Percentiles rank a stretch among this genome's conserved stretches.
Evolutionary conservation across 1,284 basidiomycete species (phyloP).

Genomic region (Boletellus deceptivus): DNA sequence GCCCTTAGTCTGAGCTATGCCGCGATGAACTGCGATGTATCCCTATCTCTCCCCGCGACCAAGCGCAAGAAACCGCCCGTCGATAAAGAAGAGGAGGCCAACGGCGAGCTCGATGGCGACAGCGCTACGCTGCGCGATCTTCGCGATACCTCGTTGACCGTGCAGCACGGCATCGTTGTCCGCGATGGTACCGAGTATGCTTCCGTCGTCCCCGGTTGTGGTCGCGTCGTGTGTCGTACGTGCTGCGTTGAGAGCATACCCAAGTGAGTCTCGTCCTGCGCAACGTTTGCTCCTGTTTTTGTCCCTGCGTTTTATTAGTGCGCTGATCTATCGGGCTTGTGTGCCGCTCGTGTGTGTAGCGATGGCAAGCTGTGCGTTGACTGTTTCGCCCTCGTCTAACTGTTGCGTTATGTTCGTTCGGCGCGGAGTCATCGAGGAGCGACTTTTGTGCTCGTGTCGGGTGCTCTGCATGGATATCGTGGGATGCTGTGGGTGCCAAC

Average conservation of each 20-base stretch:
- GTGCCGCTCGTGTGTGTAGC: conserved; percentile 6
- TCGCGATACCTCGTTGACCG: not conserved
- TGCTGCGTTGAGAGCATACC: conserved; percentile 30
- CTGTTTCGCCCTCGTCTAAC: conserved; percentile 26
- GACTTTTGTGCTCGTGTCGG: no score
- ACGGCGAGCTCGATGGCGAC: conserved; percentile 8
- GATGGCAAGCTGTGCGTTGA: conserved; percentile 33
- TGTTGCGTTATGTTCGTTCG: no score
- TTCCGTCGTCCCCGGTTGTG: conserved; percentile 25
- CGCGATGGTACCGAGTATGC: conserved; percentile 7
- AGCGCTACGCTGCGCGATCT: not conserved
- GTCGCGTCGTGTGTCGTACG: conserved; percentile 28
- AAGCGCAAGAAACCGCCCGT: conserved; percentile 29
- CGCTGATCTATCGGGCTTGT: conserved; percentile 2
- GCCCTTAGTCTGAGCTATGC: conserved; percentile 24
- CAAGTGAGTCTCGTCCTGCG: conserved; percentile 19
- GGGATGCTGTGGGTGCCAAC: no score
- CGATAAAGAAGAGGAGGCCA: conserved; percentile 21
- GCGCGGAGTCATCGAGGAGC: not conserved
- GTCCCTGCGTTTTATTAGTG: not conserved
- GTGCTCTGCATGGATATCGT: no score
- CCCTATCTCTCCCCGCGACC: not conserved
- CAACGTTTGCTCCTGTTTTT: not conserved
- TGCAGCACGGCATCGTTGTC: not conserved
- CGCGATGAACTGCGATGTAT: conserved; percentile 22